Base-by-base conservation (phyloP, 768 basidiomycete species). In the Kwoniella dendrophila region DNA sequence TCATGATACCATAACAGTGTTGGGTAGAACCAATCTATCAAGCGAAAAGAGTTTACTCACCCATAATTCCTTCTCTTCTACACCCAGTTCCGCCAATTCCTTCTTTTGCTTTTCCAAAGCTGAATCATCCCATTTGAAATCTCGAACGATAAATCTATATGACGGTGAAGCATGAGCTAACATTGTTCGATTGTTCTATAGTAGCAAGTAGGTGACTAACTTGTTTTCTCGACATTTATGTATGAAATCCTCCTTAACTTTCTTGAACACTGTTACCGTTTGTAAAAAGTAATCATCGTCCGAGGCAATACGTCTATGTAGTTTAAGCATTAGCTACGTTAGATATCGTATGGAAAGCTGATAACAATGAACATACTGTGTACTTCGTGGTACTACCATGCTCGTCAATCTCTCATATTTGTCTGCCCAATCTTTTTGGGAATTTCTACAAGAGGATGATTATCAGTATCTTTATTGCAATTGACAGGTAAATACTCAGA, bases 221-320 rank as follows among this genome's bases (percentile, higher is more conserved):
- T 95, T 98, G 79, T 91, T 88, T 78, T 98, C 96, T 62, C 96
- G 83, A 74, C 92, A 95, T 76, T 90, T 94, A 80, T 97, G 93
- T 2, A 87, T 80, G 76, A 95, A 97, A 60, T 94, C 89, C 68
- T 98, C 96, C 73, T 90, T 89, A 36, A 92, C 86, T 69, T 89
- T 87, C 73, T 86, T 86, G 84, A 99, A 99, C 34, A 96, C 82
- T 38, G 94, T 90, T 4, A 92, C 91, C 12, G 85, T 83, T 72
- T 89, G 92, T 16, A 99, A 83, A 26, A 85, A 83, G 78, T 87
- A 99, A 69, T 98, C 96, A 57, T 92, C 88, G 75, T 99, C 96
- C 27, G 87, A 85, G 3, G 87, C 83, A 52, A 97, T 84, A 63
- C 84, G 79, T 54, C 92, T 95, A 77, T 49, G 6, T 3, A 27